Conservation (phyloP, 169 alveolate species). For the Plasmodium billcollinsi region DNA sequence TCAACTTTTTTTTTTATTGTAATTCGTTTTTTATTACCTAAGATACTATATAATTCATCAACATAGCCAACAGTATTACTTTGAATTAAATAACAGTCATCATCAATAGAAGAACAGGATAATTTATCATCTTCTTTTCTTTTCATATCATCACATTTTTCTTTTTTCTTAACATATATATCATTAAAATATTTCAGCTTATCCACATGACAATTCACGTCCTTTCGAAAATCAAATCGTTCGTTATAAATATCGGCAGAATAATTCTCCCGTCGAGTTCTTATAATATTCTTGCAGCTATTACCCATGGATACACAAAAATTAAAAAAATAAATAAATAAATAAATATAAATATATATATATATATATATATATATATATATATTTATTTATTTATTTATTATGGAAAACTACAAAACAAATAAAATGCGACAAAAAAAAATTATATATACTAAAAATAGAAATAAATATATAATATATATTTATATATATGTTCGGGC, state of each 20-base stretch:
- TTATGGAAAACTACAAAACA: no score
- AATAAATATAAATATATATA: neutral
- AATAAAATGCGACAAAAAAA: neutral
- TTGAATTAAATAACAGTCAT: neutral
- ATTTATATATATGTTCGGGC: no score
- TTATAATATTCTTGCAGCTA: slow-evolving; percentile 39
- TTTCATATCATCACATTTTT: neutral
- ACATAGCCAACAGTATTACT: slow-evolving; percentile 24
- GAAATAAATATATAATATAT: neutral
- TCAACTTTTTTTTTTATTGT: slow-evolving; percentile 46
- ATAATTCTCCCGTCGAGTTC: slow-evolving; percentile 9
- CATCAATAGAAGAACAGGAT: neutral
- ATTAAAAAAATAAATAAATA: neutral
- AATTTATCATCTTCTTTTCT: slow-evolving; percentile 2
- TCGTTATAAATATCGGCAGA: slow-evolving; percentile 13
- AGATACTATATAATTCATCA: slow-evolving; percentile 42
- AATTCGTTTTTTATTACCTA: slow-evolving; percentile 48
- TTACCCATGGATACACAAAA: slow-evolving; percentile 53
- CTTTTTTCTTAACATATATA: slow-evolving; percentile 12
- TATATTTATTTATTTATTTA: no score
- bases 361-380: neutral
- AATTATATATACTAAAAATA: neutral
- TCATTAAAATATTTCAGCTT: slow-evolving; percentile 21
- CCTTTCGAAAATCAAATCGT: slow-evolving; percentile 15
- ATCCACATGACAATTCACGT: slow-evolving; percentile 12